phyloP scores from a whole-genome alignment of 2,329 filamentous ascomycete genomes.

The Colletotrichum horii region DNA sequence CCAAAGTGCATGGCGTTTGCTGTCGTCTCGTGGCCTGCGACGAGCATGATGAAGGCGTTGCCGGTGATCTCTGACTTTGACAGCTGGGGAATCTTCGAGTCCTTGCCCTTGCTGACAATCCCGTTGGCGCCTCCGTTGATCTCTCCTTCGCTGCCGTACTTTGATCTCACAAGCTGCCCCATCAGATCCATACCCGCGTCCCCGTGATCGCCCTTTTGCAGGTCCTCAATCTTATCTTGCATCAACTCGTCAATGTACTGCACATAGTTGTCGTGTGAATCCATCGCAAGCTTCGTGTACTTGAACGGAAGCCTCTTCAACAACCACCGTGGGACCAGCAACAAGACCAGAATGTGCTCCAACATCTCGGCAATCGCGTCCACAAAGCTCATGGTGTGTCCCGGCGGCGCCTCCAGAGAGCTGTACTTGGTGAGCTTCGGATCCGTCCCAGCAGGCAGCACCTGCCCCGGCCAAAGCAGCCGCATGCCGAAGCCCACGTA shows the following conservation, averaged over 20 bases:
- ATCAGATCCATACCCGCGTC: conserved; percentile 58
- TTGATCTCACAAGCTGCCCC: conserved; percentile 53
- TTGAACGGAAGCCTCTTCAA: conserved; percentile 56
- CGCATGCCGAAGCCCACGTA: conserved; percentile 74
- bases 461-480: conserved; percentile 68
- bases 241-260: conserved; percentile 75
- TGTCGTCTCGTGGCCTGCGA: conserved; percentile 83
- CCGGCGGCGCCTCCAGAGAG: conserved; percentile 48
- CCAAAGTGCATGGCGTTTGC: conserved; percentile 78
- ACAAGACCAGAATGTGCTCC: conserved; percentile 66
- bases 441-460: conserved; percentile 46
- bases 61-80: conserved; percentile 71
- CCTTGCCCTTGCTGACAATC: conserved; percentile 14
- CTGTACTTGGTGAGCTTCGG: conserved; percentile 54
- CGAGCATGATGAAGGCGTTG: conserved; percentile 71
- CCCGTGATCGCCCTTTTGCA: conserved; percentile 36
- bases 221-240: conserved; percentile 59
- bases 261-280: conserved; percentile 66
- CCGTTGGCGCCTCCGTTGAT: conserved; percentile 15
- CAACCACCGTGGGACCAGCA: conserved; percentile 64
- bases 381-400: conserved; percentile 70
- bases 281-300: conserved; percentile 53
- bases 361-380: conserved; percentile 66
- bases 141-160: conserved; percentile 34
- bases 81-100: conserved; percentile 42